phyloP scores from a whole-genome alignment of 2,329 filamentous ascomycete genomes.

The Leptographium procerum region DNA sequence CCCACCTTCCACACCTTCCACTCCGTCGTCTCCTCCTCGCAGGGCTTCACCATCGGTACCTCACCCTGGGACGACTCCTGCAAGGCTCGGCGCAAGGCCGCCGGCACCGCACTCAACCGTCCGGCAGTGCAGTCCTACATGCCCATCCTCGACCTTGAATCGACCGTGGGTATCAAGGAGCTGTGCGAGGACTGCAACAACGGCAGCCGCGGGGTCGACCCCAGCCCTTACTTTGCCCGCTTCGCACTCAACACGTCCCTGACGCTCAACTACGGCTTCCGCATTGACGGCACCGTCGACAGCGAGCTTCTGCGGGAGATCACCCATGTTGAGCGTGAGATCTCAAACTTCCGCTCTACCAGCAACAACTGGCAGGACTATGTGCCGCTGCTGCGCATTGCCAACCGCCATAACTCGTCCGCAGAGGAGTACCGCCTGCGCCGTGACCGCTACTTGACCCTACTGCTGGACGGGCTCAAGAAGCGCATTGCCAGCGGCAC shows the following conservation, averaged over 20 bases:
- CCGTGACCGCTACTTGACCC: slow-evolving; percentile 36
- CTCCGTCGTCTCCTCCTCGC: slow-evolving; percentile 62
- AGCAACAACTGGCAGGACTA: slow-evolving; percentile 76
- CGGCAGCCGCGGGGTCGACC: slow-evolving; percentile 55
- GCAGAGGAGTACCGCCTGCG: slow-evolving; percentile 56
- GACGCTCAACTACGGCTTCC: slow-evolving; percentile 68
- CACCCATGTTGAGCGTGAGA: slow-evolving; percentile 59
- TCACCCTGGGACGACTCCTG: slow-evolving; percentile 77
- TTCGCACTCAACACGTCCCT: slow-evolving; percentile 67
- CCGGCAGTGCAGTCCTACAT: slow-evolving; percentile 62
- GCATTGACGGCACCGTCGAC: slow-evolving; percentile 50
- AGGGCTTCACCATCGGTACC: slow-evolving; percentile 73
- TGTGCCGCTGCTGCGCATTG: slow-evolving; percentile 39
- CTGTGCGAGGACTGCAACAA: slow-evolving; percentile 52
- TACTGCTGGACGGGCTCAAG: slow-evolving; percentile 44
- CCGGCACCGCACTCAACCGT: slow-evolving; percentile 65
- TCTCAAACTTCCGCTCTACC: slow-evolving; percentile 62
- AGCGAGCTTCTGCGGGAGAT: slow-evolving; percentile 64
- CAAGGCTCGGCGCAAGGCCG: slow-evolving; percentile 65
- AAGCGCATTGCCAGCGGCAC: slow-evolving; percentile 16
- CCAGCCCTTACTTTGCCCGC: slow-evolving; percentile 60
- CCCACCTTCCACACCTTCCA: slow-evolving; percentile 75
- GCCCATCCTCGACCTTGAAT: slow-evolving; percentile 71
- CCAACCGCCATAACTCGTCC: slow-evolving; percentile 47
- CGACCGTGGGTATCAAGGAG: slow-evolving; percentile 59